Base-by-base conservation (phyloP, 2,329 filamentous ascomycete species). In the Exophiala lecanii-corni region DNA sequence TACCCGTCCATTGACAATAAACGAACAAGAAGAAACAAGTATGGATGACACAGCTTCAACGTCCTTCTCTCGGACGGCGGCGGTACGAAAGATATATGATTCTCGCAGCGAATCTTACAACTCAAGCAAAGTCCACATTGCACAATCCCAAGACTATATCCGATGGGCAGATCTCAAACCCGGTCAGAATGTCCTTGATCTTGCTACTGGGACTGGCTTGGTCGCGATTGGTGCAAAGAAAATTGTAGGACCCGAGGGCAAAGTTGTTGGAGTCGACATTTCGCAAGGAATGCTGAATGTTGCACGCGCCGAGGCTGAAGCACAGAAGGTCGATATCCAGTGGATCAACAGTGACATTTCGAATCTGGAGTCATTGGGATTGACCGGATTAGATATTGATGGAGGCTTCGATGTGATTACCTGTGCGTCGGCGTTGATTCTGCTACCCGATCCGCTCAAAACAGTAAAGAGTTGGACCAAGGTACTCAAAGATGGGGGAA, bases 141-240 rank as follows among this genome's bases (percentile, higher is more conserved):
- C 16, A 17, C 47, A 50, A 31, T 39, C 47, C 6, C 39, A 28
- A 4, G 47, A 50, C 36, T 50, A 50, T 20, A 19, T 45, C 15
- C 9, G 16, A 2, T 50, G 47, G 47, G 47, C 47, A 3, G 21
- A 26, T 4, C 12, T 46, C 16, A 43, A 53, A 36, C 55, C 61
- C 9, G 67, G 66, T 18, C 61, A 69, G 38, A 44, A 61, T 16
- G 53, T 72, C n/a, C 61, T 72, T 9, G 69, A 72, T 41, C 57
- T 72, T 12, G 69, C 68, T 4, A 71, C 67, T 46, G 68, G 69
- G 3, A 72, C 69, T 4, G 70, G 69, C 4, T 60, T 71, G 0
- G 56, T 71, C 12, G 62, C 62, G 1, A 63, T 69, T 45, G 56
- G 59, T 5, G 64, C 63, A 18, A 60, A 63, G 16, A 54, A 63